Evolutionary conservation across 2,329 filamentous ascomycete species (phyloP).

Genomic region (Fusarium penzigii): DNA sequence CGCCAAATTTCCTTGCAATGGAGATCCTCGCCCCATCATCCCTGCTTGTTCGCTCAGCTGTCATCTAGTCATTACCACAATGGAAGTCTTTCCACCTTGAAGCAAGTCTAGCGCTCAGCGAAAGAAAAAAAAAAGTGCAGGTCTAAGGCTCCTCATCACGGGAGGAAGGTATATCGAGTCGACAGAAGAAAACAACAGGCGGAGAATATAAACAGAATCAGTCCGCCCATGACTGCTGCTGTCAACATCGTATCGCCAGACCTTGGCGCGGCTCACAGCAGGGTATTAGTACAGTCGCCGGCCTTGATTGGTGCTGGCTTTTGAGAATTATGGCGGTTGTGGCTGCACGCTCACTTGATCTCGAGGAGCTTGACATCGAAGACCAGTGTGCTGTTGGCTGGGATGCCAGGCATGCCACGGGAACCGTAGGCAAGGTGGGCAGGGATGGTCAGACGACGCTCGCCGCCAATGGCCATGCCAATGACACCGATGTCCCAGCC

Average conservation of each 20-base stretch:
- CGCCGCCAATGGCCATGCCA: conserved; percentile 91
- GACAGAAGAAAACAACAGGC: background rate
- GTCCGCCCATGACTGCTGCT: conserved; percentile 6
- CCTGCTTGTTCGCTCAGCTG: conserved; percentile 33
- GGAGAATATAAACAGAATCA: background rate
- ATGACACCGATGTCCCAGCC: conserved; percentile 95
- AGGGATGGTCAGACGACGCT: conserved; percentile 90
- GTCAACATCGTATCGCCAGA: conserved; percentile 12
- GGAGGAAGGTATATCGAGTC: conserved; percentile 30
- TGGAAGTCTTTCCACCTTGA: background rate
- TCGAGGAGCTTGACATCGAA: conserved; percentile 89
- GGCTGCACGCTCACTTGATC: conserved; percentile 65
- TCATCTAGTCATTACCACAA: conserved; percentile 10
- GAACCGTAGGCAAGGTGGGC: conserved; percentile 86
- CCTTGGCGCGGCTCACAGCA: conserved; percentile 12
- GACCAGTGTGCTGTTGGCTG: conserved; percentile 83
- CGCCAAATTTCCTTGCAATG: conserved; percentile 52
- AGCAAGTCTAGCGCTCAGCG: conserved; percentile 9
- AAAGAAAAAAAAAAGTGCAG: conserved; percentile 42
- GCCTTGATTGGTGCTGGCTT: conserved; percentile 12
- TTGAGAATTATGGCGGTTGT: conserved; percentile 3
- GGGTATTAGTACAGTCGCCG: conserved; percentile 28
- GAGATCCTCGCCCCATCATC: conserved; percentile 52
- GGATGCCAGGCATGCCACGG: conserved; percentile 80
- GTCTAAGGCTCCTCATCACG: conserved; percentile 48